Conservation (phyloP, 805 yeast genomes). For the Candida boidinii region DNA sequence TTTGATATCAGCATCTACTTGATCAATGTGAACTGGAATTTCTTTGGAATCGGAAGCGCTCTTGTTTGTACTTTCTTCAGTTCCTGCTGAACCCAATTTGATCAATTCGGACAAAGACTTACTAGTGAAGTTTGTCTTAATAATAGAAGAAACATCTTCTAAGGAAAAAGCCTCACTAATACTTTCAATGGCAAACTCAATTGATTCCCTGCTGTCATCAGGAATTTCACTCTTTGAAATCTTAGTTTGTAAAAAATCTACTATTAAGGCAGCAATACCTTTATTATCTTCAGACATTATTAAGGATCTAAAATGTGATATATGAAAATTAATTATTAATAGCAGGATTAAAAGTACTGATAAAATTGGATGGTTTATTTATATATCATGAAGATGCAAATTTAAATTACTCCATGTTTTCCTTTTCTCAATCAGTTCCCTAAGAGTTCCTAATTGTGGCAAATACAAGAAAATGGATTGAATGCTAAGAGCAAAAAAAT, state of each 20-base stretch:
- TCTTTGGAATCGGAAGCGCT: conserved; percentile 12
- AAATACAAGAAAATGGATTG: too few species aligned
- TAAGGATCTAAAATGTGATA: too few species aligned
- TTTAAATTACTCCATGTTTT: too few species aligned
- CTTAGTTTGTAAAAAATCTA: conserved; percentile 57
- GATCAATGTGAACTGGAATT: conserved; percentile 34
- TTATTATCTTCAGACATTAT: conserved; percentile 42
- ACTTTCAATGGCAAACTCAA: conserved; percentile 92
- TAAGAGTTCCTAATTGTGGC: too few species aligned
- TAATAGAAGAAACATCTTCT: conserved; percentile 33
- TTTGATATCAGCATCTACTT: conserved; percentile 43
- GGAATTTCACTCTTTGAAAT: conserved; percentile 55
- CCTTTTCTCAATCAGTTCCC: too few species aligned
- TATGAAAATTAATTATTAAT: too few species aligned
- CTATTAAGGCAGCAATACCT: conserved; percentile 65
- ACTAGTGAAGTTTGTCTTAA: conserved; percentile 34
- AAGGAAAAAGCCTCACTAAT: conserved; percentile 80
- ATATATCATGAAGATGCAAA: too few species aligned
- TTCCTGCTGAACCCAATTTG: conserved; percentile 5
- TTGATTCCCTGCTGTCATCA: conserved; percentile 77
- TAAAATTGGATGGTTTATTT: too few species aligned
- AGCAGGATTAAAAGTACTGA: too few species aligned
- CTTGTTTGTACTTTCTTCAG: conserved; percentile 16
- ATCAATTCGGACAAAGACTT: conserved; percentile 40
- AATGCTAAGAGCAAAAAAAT: too few species aligned